Conservation (phyloP, 257 asterid species). For the Lycium ferocissimum region DNA sequence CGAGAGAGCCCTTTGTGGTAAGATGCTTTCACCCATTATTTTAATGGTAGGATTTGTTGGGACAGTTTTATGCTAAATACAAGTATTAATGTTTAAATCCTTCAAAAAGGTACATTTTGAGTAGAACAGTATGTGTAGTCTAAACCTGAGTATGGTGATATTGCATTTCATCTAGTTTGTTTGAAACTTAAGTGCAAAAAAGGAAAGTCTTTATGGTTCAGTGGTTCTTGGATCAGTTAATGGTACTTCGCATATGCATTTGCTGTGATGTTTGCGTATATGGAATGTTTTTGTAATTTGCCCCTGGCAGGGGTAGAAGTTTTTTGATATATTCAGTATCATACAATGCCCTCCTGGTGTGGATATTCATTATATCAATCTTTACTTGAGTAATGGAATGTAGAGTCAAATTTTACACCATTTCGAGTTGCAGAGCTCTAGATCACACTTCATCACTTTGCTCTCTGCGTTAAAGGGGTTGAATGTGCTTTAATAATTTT, state of each 20-base stretch:
- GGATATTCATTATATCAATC: background rate
- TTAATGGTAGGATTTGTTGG: background rate
- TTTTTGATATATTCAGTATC: background rate
- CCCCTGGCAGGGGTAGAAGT: constrained; percentile 6
- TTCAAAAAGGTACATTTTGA: background rate
- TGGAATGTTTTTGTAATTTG: background rate
- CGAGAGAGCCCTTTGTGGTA: constrained; percentile 30
- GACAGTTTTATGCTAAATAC: background rate
- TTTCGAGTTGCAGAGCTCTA: background rate
- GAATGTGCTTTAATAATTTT: background rate
- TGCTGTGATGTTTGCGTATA: background rate
- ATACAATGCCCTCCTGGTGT: background rate
- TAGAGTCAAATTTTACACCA: background rate
- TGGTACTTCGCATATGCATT: background rate
- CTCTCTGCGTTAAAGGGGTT: background rate
- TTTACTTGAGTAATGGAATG: background rate
- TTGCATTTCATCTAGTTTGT: background rate
- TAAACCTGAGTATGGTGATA: background rate
- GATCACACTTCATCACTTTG: background rate
- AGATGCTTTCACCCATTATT: background rate
- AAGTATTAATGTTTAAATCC: background rate
- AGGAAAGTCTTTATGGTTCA: background rate
- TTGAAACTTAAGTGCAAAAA: constrained; percentile 5
- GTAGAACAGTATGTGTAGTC: background rate
- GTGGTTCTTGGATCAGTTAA: background rate